Evolutionary conservation across 306 rosid genomes (phyloP), one percentile per base, ranked within the genome.

Genomic region (Sindora glabra): DNA sequence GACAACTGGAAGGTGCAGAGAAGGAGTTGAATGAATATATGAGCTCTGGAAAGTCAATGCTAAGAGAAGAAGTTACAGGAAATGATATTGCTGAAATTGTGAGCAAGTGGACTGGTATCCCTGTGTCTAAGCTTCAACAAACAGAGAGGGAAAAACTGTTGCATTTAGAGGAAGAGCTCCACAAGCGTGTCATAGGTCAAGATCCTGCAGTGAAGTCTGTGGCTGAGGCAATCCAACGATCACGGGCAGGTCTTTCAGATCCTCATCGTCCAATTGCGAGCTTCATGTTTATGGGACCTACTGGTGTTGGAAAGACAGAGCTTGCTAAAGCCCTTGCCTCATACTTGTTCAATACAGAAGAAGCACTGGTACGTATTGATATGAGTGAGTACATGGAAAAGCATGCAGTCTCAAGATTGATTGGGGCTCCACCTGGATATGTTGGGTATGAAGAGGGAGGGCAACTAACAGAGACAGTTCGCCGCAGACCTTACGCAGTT

Each of bases 321-420:
- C 83, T 92, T 15, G 99, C 99, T 30, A 92, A 92, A 81, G 86
- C 96, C 49, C 96, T 92, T 17, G 99, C 99, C 57, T 82, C 96
- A 19, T 92, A 81, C 72, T 17, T 92, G 77, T 92, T 92, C 74
- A 92, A 92, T 62, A 92, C 99, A 10, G 99, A 89, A 82, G 99
- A 89, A 70, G 95, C 99, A 21, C 96, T 92, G 27, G 96, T 92
- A 56, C 80, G 96, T 22, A 92, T 92, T 32, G 99, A 92, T 74
- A 89, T 92, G 99, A 92, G 99, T 5, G 99, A 89, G 78, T 92
- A 92, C 77, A 92, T 92, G 99, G 99, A 92, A 69, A 89, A 92
- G 65, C 99, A 89, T 52, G 86, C 99, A 0, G 95, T 89, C 22
- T 92, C 96, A 0, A 86, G 99, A 67, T 60, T 92, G 75, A 92